Percentiles rank a stretch among this genome's conserved stretches.
phyloP scores from a whole-genome alignment of 345 rosid genomes.

The Melaleuca alternifolia region DNA sequence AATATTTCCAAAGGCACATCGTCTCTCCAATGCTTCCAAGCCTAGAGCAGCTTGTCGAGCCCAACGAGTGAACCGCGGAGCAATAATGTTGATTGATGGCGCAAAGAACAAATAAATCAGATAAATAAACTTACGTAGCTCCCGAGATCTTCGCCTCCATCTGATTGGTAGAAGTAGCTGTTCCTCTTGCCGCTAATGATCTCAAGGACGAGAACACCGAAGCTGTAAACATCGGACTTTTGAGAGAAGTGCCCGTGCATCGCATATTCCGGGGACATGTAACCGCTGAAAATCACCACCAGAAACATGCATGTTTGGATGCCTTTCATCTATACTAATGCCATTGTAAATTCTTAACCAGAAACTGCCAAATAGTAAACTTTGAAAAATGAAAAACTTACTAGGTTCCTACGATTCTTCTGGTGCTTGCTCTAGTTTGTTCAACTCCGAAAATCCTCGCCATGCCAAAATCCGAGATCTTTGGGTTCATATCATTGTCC shows the following conservation, averaged over 20 bases:
- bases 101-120: background rate
- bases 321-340: background rate
- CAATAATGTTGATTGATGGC: background rate
- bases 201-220: constrained; percentile 10
- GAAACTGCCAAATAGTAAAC: background rate
- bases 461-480: constrained; percentile 18
- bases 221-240: constrained; percentile 29
- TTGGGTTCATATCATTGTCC: constrained; percentile 11
- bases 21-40: background rate
- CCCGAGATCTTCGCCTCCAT: background rate
- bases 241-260: constrained; percentile 17
- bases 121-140: background rate
- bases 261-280: constrained; percentile 34
- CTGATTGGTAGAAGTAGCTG: constrained; percentile 4
- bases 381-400: background rate
- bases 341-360: background rate
- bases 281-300: constrained; percentile 14
- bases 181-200: constrained; percentile 23
- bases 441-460: constrained; percentile 5
- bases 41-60: background rate
- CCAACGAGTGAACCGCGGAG: background rate
- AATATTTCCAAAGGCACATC: background rate
- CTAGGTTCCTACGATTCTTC: constrained; percentile 8
- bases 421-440: constrained; percentile 5
- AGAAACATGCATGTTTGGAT: background rate